Conservation (phyloP, 805 yeast species). For the Yarrowia bubula region DNA sequence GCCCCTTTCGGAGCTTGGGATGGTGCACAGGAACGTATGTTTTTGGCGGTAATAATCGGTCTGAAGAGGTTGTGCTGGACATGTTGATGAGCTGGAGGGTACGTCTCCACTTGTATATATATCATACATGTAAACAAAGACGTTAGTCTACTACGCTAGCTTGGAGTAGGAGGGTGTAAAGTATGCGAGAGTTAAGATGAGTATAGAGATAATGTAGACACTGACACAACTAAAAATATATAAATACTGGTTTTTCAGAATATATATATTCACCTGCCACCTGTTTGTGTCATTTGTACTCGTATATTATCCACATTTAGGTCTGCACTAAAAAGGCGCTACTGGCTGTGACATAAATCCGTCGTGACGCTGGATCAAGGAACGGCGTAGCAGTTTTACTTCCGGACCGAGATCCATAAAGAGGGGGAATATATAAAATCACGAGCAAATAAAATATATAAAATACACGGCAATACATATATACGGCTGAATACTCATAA, state of each 20-base stretch:
- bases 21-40: conserved; percentile 3
- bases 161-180: no score
- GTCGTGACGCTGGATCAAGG: not conserved
- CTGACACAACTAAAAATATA: no score
- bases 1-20: not conserved
- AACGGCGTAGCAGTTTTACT: no score
- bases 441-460: no score
- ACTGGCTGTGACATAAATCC: conserved; percentile 7
- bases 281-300: not conserved
- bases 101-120: not conserved
- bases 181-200: no score
- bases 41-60: not conserved
- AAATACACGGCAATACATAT: no score
- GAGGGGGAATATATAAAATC: no score
- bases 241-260: no score
- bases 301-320: not conserved
- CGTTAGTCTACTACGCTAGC: not conserved
- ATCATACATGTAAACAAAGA: not conserved
- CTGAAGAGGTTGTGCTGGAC: not conserved
- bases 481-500: no score
- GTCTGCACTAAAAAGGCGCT: not conserved
- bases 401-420: no score
- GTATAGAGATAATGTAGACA: no score
- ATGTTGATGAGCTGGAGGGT: not conserved
- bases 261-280: no score